A percentile compares a stretch with the other conserved stretches of the same genome.
Conservation (phyloP, 2,329 filamentous ascomycete genomes). For the Ophiostoma sp. region DNA sequence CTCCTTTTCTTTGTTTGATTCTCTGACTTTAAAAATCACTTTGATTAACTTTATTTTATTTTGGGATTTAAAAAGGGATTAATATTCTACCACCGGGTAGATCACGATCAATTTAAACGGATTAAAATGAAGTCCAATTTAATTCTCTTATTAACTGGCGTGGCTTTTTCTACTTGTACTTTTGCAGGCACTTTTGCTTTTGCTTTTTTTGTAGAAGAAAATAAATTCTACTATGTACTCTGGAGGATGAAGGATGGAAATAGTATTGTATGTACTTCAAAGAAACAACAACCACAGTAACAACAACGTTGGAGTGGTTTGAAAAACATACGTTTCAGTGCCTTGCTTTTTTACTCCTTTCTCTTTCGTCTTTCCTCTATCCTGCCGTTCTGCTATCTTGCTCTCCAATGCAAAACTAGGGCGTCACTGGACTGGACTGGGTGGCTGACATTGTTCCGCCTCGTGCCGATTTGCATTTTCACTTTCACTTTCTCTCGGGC, state of each 20-base stretch:
- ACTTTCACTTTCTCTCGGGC: too few species aligned
- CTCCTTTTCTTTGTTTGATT: neutral
- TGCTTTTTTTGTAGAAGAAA: too few species aligned
- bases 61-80: neutral
- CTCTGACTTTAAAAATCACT: neutral
- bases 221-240: too few species aligned
- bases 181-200: neutral
- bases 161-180: neutral
- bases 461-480: neutral
- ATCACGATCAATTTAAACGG: slow-evolving; percentile 6
- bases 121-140: neutral
- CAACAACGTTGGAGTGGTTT: neutral
- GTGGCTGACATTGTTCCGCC: neutral
- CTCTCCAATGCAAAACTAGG: neutral
- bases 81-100: neutral
- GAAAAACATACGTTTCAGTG: neutral
- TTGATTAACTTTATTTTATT: neutral
- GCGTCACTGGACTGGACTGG: neutral
- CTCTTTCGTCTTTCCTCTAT: too few species aligned
- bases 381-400: neutral
- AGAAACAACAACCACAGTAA: neutral
- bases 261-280: neutral
- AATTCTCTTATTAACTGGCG: neutral
- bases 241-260: too few species aligned
- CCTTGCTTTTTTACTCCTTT: neutral